Evolutionary conservation across 257 asterid species (phyloP).

Genomic region (Echium plantagineum): DNA sequence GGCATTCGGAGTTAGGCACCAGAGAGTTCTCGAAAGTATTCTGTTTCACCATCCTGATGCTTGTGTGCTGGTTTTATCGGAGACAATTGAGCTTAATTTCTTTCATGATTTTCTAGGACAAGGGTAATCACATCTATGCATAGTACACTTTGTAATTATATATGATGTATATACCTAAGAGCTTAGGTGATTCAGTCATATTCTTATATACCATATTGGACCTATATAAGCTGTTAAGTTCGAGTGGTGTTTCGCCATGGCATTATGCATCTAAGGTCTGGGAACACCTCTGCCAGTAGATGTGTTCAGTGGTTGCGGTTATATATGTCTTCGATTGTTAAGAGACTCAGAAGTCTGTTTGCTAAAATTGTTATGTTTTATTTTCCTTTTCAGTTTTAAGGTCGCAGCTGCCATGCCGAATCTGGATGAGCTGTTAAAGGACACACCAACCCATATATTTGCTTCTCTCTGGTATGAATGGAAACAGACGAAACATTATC

Average conservation of each 20-base stretch:
- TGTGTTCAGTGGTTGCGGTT: neutral
- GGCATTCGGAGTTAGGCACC: constrained; percentile 86
- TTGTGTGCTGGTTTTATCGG: constrained; percentile 87
- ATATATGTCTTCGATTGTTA: neutral
- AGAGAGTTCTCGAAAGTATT: constrained; percentile 84
- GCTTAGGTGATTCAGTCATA: neutral
- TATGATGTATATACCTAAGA: neutral
- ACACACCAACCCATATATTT: constrained; percentile 75
- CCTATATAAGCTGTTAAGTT: neutral
- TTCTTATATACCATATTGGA: too few relatives aligned
- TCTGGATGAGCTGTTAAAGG: constrained; percentile 81
- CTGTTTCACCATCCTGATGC: constrained; percentile 63
- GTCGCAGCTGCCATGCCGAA: constrained; percentile 93
- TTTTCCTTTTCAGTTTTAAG: constrained; percentile 42
- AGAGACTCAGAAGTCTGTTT: neutral
- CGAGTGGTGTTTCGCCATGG: neutral
- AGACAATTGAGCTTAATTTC: constrained; percentile 86
- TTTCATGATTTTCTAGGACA: constrained; percentile 61
- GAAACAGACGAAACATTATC: constrained; percentile 73
- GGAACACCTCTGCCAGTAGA: neutral
- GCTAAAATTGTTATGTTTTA: constrained; percentile 1
- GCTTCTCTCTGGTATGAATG: constrained; percentile 95
- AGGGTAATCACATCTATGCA: constrained; percentile 36
- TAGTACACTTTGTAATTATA: neutral
- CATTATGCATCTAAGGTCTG: neutral